Base-by-base conservation (phyloP, 2,329 filamentous ascomycete species). In the Aspergillus sp. region DNA sequence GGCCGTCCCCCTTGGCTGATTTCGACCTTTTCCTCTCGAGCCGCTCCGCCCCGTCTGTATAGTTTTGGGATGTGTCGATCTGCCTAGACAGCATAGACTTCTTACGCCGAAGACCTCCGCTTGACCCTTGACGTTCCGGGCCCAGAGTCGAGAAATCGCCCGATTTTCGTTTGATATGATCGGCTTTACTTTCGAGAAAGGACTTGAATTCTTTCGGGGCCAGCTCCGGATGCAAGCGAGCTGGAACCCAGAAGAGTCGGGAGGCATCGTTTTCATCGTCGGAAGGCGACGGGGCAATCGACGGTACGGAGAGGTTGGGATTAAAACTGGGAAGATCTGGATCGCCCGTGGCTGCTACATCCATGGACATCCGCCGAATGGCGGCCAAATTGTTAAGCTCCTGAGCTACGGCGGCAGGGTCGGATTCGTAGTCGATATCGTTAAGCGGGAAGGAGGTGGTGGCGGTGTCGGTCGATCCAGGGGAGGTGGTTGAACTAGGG, bases 201-300 rank as follows among this genome's bases (percentile, higher is more conserved):
- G 90, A 94, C 76, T 96, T 97, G 82, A 98, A 99, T 68, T 97
- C 95, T 71, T 90, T 92, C 1, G 95, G 95, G 2, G 95, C 95
- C 52, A 99, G 82, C 76, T 99, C 95, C 0, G 95, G 95, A 69
- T 99, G 95, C 29, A 99, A 84, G 59, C 92, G 87, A 24, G 95
- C 95, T 5, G 95, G 95, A 6, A 99, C 95, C 95, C 95, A 99
- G 65, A 98, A 90, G 60, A 98, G 79, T 63, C 92, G 86, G 2
- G 93, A 92, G 7, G 92, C 87, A 72, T 98, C 94, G 68, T 92
- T 90, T 73, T 96, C 92, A 69, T 96, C 90, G 63, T 72, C 73
- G 6, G 75, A 75, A n/a, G 76, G 71, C 12, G 77, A 76, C 4
- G 80, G 79, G 2, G 79, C 73, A 54, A 74, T 65, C 16, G 74